phyloP scores from a whole-genome alignment of 2,329 filamentous ascomycete species.

The Fusarium graminum region DNA sequence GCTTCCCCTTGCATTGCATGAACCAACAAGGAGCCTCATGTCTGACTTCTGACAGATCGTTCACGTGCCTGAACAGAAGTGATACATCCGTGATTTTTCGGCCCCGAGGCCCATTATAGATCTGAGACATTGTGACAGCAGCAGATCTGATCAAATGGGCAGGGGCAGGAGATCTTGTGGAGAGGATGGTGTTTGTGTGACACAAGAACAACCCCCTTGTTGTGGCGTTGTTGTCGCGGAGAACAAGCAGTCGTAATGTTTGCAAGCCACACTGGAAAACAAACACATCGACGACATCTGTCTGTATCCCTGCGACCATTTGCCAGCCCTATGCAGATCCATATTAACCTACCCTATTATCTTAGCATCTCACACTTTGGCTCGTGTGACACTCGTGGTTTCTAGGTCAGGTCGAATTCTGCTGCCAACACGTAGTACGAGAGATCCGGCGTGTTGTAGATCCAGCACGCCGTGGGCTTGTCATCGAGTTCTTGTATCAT shows the following conservation, averaged over 20 bases:
- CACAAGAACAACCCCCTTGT: constrained; percentile 18
- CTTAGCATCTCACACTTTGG: constrained; percentile 15
- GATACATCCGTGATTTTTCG: constrained; percentile 39
- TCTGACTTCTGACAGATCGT: background rate
- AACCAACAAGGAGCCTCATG: constrained; percentile 9
- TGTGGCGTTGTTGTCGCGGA: constrained; percentile 28
- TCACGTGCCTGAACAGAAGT: constrained; percentile 5
- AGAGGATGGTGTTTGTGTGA: constrained; percentile 26
- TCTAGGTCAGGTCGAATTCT: constrained; percentile 6
- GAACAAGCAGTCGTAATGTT: constrained; percentile 18
- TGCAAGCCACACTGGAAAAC: constrained; percentile 20
- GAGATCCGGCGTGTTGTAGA: constrained; percentile 44
- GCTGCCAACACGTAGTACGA: constrained; percentile 33
- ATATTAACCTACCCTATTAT: constrained; percentile 5
- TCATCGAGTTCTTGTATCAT: constrained; percentile 27
- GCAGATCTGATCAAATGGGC: constrained; percentile 28
- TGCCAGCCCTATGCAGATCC: constrained; percentile 27
- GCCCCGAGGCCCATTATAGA: constrained; percentile 21
- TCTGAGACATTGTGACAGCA: constrained; percentile 29
- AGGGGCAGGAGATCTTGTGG: constrained; percentile 32
- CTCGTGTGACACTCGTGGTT: constrained; percentile 27
- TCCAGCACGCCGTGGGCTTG: constrained; percentile 42
- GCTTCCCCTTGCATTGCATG: constrained; percentile 21
- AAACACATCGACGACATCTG: background rate
- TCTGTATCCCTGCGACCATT: constrained; percentile 15